phyloP scores from a whole-genome alignment of 306 rosid genomes.

The Ochetophila trinervis region DNA sequence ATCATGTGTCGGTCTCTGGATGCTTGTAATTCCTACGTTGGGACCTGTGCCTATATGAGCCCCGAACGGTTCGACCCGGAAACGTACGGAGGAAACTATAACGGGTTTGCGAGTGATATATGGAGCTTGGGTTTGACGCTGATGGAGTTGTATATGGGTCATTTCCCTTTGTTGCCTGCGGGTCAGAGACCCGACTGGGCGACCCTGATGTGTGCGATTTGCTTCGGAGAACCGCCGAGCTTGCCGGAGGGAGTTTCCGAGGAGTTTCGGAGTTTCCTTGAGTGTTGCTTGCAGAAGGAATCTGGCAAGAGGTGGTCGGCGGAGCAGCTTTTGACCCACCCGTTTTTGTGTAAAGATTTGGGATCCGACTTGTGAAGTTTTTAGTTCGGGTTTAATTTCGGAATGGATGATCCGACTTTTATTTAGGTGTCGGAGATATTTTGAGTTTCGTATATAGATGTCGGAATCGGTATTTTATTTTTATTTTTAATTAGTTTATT shows the following conservation, averaged over 20 bases:
- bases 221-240: conserved; percentile 74
- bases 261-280: conserved; percentile 55
- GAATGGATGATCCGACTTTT: conserved; percentile 6
- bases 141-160: conserved; percentile 84
- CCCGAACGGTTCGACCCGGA: conserved; percentile 96
- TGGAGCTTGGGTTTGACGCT: conserved; percentile 92
- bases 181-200: conserved; percentile 97
- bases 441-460: conserved; percentile 2
- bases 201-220: conserved; percentile 80
- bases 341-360: conserved; percentile 47
- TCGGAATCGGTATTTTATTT: not conserved
- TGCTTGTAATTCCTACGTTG: conserved; percentile 80
- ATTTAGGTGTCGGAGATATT: conserved; percentile 8
- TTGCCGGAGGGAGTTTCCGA: conserved; percentile 56
- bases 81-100: conserved; percentile 63
- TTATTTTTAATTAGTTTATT: not conserved
- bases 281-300: conserved; percentile 81
- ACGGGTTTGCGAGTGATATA: conserved; percentile 76
- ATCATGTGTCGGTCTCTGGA: conserved; percentile 68
- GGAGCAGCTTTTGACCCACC: conserved; percentile 62
- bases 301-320: conserved; percentile 72
- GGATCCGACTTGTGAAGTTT: conserved; percentile 2
- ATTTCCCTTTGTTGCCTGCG: conserved; percentile 71
- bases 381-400: not conserved
- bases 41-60: conserved; percentile 97